These are phyloP conservation scores for Insectozyma bohioensis DNA, from an alignment of 1,139 yeast genomes.

Conservation along the genomic window DNA sequence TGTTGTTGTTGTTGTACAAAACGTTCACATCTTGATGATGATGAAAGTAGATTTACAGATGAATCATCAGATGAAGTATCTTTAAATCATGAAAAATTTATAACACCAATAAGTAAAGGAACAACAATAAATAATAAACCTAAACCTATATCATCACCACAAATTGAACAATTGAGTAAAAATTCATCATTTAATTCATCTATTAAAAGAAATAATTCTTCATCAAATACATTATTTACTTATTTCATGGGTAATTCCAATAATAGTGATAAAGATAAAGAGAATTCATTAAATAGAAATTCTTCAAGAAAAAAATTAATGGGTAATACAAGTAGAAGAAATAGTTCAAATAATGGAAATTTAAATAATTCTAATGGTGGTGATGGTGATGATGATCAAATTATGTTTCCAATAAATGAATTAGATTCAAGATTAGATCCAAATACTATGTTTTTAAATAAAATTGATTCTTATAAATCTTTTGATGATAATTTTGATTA, in stretches of 20 bases:
- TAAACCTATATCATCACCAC: not conserved
- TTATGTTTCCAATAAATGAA: conserved; percentile 47
- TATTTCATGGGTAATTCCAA: conserved; percentile 19
- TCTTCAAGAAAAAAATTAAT: conserved; percentile 34
- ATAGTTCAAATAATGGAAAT: conserved; percentile 7
- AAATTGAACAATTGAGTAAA: conserved; percentile 5
- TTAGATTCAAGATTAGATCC: conserved; percentile 75
- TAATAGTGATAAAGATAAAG: conserved; percentile 17
- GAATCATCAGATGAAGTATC: conserved; percentile 36
- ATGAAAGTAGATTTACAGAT: conserved; percentile 29
- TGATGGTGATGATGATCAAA: conserved; percentile 7
- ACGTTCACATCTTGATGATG: conserved; percentile 18
- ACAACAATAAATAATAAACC: not conserved
- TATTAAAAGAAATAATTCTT: conserved; percentile 31
- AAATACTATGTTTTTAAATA: conserved; percentile 56
- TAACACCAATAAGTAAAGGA: conserved; percentile 12
- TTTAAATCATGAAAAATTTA: conserved; percentile 21
- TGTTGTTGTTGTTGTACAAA: conserved; percentile 34
- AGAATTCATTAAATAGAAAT: conserved; percentile 24
- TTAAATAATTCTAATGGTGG: conserved; percentile 2
- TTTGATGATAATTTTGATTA: conserved; percentile 75
- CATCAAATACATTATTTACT: conserved; percentile 35
- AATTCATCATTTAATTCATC: conserved; percentile 18
- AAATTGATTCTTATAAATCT: conserved; percentile 58
- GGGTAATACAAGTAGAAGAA: conserved; percentile 16